A percentile compares a stretch with the other conserved stretches of the same genome.
These are phyloP conservation scores for Lophium mytilinum DNA, from an alignment of 495 filamentous ascomycete genomes.

Conservation along the genomic window DNA sequence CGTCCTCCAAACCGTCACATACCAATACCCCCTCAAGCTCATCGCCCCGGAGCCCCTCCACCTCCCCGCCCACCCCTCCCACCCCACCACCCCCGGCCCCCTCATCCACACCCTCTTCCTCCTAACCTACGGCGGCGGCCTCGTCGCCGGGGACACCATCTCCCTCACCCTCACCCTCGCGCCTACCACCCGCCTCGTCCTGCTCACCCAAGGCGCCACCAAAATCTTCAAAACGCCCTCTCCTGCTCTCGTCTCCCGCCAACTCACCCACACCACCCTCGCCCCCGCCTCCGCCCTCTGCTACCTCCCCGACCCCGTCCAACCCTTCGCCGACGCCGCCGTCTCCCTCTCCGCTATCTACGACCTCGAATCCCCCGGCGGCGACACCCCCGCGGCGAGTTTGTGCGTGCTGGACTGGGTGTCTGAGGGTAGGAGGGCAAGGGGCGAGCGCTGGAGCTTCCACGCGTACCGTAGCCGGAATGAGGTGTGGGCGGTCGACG, in stretches of 20 bases:
- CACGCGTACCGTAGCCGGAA: conserved; percentile 69
- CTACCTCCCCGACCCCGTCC: conserved; percentile 89
- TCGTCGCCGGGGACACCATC: conserved; percentile 79
- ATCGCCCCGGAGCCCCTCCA: conserved; percentile 54
- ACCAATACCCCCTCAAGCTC: conserved; percentile 92
- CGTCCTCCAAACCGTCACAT: conserved; percentile 65
- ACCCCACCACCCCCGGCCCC: conserved; percentile 32
- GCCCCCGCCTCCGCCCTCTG: conserved; percentile 59
- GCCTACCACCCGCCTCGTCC: conserved; percentile 56
- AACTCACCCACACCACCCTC: conserved; percentile 58
- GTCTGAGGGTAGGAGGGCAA: conserved; percentile 71
- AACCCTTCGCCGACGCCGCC: conserved; percentile 71
- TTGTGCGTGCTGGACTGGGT: conserved; percentile 91
- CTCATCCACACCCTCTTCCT: conserved; percentile 67
- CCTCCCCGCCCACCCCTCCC: conserved; percentile 29
- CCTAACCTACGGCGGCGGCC: conserved; percentile 88
- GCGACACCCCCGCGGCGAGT: conserved; percentile 25
- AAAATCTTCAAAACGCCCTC: conserved; percentile 80
- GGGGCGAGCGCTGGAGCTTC: conserved; percentile 87
- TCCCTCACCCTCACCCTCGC: conserved; percentile 61
- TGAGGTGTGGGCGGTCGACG: conserved; percentile 58
- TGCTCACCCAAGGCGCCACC: conserved; percentile 91
- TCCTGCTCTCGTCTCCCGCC: conserved; percentile 52
- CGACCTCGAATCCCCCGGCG: conserved; percentile 46
- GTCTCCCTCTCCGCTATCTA: conserved; percentile 81